Evolutionary conservation across 208 protist genomes (phyloP), one percentile per base, ranked within the genome.

Genomic region (Wallacemonas sp.): DNA sequence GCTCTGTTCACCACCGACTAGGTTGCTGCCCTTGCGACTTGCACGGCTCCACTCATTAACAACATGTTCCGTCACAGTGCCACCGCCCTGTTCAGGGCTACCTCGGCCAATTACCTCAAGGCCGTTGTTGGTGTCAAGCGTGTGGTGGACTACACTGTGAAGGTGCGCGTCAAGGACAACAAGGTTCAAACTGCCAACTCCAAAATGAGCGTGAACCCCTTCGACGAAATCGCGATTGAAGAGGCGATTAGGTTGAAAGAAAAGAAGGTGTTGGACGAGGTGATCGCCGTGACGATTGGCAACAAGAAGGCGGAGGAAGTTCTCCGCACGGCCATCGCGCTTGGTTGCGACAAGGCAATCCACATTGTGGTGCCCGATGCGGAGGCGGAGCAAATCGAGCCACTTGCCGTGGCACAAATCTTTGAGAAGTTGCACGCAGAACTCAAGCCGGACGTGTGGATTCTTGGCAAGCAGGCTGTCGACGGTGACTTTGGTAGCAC

Each of bases 141-240:
- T 30, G 95, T 98, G 24, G 88, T 99, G 29, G 98, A 99, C 80
- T 98, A 98, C 79, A 94, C 89, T 17, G 94, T 98, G 8, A 98
- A 98, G 71, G 87, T 98, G 19, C 83, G 97, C 46, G 97, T 99
- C 3, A 97, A 95, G 71, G 74, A 97, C 52, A 97, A 98, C 76
- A 94, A 96, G 57, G 87, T 99, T 24, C 97, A 97, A 64, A 97
- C 81, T 9, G 84, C 82, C 45, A 94, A 93, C 69, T 87, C 98
- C 12, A 99, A 99, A 70, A 97, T 98, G 88, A 92, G 79, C 45
- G 97, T 98, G 64, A 99, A 99, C 75, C 98, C 98, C 17, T 99
- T 98, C 64, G 92, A 97, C 71, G 96, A 98, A 46, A 98, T 99
- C 65, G 96, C 95, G 22, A 84, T 97, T 26, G 97, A 99, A 71